These are phyloP conservation scores for Cryphonectria radicalis DNA, from an alignment of 2,329 filamentous ascomycete species.

Conservation along the genomic window DNA sequence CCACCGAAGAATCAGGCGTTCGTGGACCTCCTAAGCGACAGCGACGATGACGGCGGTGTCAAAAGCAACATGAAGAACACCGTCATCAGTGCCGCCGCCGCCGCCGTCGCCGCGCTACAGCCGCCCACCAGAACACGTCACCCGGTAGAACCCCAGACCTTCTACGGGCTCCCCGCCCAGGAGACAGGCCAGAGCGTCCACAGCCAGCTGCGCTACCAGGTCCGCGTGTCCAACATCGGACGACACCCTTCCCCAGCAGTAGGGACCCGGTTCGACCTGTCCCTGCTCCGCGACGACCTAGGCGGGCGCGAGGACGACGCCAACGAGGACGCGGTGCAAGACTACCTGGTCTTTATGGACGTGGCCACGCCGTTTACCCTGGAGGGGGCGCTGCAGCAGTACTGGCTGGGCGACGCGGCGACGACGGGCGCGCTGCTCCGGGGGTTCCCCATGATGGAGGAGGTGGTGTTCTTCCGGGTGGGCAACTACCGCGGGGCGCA, in stretches of 20 bases:
- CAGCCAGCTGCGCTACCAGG: slow-evolving; percentile 13
- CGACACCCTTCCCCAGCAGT: slow-evolving; percentile 3
- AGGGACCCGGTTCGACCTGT: slow-evolving; percentile 29
- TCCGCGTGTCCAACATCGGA: not conserved
- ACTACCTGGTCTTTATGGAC: not conserved
- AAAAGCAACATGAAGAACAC: not conserved
- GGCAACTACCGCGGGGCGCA: slow-evolving; percentile 32
- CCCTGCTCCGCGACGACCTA: slow-evolving; percentile 19
- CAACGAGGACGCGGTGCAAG: not conserved
- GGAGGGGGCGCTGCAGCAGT: slow-evolving; percentile 24
- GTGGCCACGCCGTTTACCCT: not conserved
- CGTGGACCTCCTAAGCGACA: not conserved
- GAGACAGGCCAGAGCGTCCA: no score
- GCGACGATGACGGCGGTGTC: not conserved
- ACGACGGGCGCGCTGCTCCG: slow-evolving; percentile 24
- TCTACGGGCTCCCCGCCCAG: slow-evolving; percentile 15
- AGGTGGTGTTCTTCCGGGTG: slow-evolving; percentile 37
- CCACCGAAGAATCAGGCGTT: not conserved
- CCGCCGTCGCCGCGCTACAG: not conserved
- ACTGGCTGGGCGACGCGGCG: not conserved
- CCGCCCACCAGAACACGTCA: no score
- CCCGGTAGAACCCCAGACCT: not conserved
- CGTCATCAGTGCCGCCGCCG: not conserved
- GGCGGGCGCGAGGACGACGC: not conserved
- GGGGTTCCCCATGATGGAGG: slow-evolving; percentile 41